phyloP scores from a whole-genome alignment of 1,284 basidiomycete species.

The Stygiomarasmius scandens region DNA sequence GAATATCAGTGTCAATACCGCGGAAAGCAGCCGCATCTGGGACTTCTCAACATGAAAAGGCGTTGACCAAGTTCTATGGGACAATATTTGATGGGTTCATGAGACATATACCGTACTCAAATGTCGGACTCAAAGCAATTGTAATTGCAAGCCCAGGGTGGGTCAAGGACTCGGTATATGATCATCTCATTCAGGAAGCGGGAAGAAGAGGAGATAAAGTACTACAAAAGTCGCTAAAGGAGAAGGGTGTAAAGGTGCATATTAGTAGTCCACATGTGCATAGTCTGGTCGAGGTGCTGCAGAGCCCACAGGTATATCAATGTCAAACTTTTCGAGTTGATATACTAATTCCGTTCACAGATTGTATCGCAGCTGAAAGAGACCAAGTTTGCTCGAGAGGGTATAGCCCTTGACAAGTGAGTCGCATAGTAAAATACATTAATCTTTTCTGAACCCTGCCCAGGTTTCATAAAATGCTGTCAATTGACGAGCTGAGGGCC shows the following conservation, averaged over 20 bases:
- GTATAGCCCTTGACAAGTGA: constrained; percentile 86
- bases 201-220: constrained; percentile 82
- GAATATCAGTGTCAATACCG: constrained; percentile 89
- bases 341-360: constrained; percentile 36
- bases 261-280: constrained; percentile 95
- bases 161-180: constrained; percentile 88
- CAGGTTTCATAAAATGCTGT: constrained; percentile 97
- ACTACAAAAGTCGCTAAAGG: constrained; percentile 69
- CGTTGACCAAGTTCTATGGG: constrained; percentile 81
- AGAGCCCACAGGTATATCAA: constrained; percentile 82
- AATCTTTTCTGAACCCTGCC: constrained; percentile 8
- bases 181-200: constrained; percentile 85
- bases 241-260: constrained; percentile 92
- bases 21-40: constrained; percentile 86
- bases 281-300: constrained; percentile 91
- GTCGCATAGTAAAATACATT: not conserved
- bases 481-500: constrained; percentile 90
- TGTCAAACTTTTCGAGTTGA: not conserved
- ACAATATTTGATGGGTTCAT: constrained; percentile 87
- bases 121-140: constrained; percentile 79
- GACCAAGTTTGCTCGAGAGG: constrained; percentile 97
- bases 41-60: constrained; percentile 86
- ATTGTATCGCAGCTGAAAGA: constrained; percentile 84
- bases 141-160: constrained; percentile 98
- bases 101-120: constrained; percentile 86